Evolutionary conservation across 73 alveolate genomes (phyloP), one percentile per base, ranked within the genome.

Genomic region (Urostyla sp.): DNA sequence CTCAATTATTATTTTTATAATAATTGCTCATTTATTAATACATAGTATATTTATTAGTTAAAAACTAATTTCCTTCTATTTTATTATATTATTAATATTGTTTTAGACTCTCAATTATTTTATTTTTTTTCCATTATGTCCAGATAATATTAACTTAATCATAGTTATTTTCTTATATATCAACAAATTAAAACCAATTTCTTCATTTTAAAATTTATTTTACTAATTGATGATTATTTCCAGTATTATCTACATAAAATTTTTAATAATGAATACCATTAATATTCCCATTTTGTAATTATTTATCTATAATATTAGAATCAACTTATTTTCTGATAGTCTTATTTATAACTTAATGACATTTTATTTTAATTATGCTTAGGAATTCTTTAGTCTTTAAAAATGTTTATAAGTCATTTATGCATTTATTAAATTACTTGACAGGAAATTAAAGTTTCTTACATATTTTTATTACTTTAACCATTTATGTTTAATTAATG

Each of bases 111-210:
- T 13, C 27, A 2, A 66, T 1, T 27, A 73, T 50, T 35, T 36
- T 73, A n/a, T 52, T 13, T 28, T 73, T 73, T 48, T 52, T 73
- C 85, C 85, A 73, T 23, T 73, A 24, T n/a, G 74, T 73, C 85
- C 85, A 73, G 30, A 73, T 32, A 28, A 73, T 44, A 73, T 53
- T 50, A 13, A 32, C 75, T 13, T 50, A 31, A 21, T 73, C 85
- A 52, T 34, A 53, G 40, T 50, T 37, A 3, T 8, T 5, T 13
- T 35, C 24, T 8, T 28, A 4, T 18, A 46, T 37, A 6, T 31
- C 75, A 1, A 36, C 36, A 36, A 8, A 30, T 37, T 13, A 4
- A 8, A 66, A 24, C 85, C 85, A 73, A 10, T 27, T 8, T 20
- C 85, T 50, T 55, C 52, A 18, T 45, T 73, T 73, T 11, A 73